Evolutionary conservation across 1,139 yeast species (phyloP), one percentile per base, ranked within the genome.

Genomic region (Scheffersomyces segobiensis): DNA sequence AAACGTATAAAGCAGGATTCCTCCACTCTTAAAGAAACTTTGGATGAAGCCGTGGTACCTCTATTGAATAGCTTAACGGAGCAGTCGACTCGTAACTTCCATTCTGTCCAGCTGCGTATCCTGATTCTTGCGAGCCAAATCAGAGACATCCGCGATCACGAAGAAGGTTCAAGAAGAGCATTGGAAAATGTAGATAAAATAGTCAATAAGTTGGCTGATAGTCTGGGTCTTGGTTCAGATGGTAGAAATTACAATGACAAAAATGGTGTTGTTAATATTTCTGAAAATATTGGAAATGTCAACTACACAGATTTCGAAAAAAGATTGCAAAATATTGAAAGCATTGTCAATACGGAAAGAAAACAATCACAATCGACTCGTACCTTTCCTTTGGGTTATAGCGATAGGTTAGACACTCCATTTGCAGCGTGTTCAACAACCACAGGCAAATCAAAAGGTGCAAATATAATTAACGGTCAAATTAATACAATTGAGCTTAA

Each of bases 1-100:
- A 70, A 78, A 0, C 64, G 71, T 52, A 62, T 77, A 14, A 79
- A 76, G 57, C 59, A 75, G 20, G 80, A 76, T 57, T 70, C 77
- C 1, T 59, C 72, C 17, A 68, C 74, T 3, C 64, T 76, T 49
- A 73, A 74, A 56, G 66, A 68, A 18, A 42, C 55, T n/a, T 39
- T 61, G 8, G 56, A 54, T 10, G 55, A 54, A n/a, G 17, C 57
- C 4, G 54, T 52, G 49, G 60, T 50, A 1, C 24, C 39, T 6
- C 12, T 8, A 14, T 14, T 32, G 17, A 32, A 32, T 12, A 32
- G 14, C 12, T 10, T 32, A 14, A 3, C 12, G 17, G 42, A 32
- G 42, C 8, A 32, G 42, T 32, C 42, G 42, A 32, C 42, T 12
- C 42, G 4, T 32, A 32, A 32, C 42, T 32, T 32, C 42, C 42